Percentiles rank a stretch among this genome's conserved stretches.
phyloP scores from a whole-genome alignment of 2,329 filamentous ascomycete species.

The Dendryphion nanum region DNA sequence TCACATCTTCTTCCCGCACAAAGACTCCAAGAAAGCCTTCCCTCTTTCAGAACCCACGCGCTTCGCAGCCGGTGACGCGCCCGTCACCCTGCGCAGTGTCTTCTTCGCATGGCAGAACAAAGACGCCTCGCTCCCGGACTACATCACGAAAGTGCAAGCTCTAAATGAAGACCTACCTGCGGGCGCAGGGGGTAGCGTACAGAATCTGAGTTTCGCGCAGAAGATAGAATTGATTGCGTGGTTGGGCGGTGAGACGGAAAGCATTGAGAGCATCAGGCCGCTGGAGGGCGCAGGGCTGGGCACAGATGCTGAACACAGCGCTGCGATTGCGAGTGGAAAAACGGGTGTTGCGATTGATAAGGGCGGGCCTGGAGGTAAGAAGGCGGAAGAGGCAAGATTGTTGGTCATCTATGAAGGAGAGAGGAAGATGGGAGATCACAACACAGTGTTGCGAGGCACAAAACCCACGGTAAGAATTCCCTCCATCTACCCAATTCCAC shows the following conservation, averaged over 20 bases:
- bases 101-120: constrained; percentile 96
- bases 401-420: constrained; percentile 90
- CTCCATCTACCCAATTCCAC: neutral
- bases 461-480: constrained; percentile 75
- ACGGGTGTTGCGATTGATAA: constrained; percentile 44
- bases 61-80: constrained; percentile 68
- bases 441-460: constrained; percentile 79
- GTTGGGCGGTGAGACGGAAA: constrained; percentile 76
- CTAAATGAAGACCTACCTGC: constrained; percentile 73
- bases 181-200: constrained; percentile 66
- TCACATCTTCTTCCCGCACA: constrained; percentile 64
- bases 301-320: constrained; percentile 50
- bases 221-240: constrained; percentile 88
- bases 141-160: constrained; percentile 78
- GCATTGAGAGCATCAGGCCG: constrained; percentile 90
- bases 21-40: constrained; percentile 60
- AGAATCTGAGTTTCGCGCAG: constrained; percentile 90
- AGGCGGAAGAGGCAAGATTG: constrained; percentile 70
- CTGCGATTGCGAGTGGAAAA: constrained; percentile 51
- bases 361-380: constrained; percentile 36
- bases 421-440: constrained; percentile 87
- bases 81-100: constrained; percentile 87
- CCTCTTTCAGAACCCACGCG: constrained; percentile 74
- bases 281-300: constrained; percentile 61
- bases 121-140: constrained; percentile 84